Base-by-base conservation (phyloP, 2,329 filamentous ascomycete genomes). In the Teratosphaeria zuluensis region DNA sequence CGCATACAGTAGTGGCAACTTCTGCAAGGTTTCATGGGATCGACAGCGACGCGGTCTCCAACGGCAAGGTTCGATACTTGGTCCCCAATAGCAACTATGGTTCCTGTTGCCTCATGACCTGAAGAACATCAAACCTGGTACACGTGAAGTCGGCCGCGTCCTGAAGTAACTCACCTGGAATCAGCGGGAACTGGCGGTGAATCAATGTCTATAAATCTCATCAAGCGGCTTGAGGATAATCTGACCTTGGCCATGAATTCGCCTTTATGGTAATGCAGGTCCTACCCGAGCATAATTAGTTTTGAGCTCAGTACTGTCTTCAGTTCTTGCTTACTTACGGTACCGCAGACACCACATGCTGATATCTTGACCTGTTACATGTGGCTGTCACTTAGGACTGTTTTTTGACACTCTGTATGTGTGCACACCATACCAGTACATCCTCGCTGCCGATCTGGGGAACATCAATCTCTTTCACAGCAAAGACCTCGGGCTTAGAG, bases 1-100 rank as follows among this genome's bases (percentile, higher is more conserved):
- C 84, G 82, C 63, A 83, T 82, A 76, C 86, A 89, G 76, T 88
- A 88, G 78, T 87, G 88, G 75, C 86, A 89, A 72, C 85, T 81
- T 54, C 82, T 82, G 73, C 86, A 89, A 51, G 88, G 80, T 70
- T 88, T 82, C 16, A 82, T 81, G 70, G 85, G 84, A 66, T 84
- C 82, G 38, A 81, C 75, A 4, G 75, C 78, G 35, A 88, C 84
- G 53, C 84, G 81, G 66, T 87, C 83, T 57, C 84, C 84, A 58
- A 87, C 68, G 55, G 78, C 67, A 72, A 88, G 84, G 51, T 77
- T 79, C 64, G 80, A 82, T 62, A 87, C 84, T 64, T 83, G 79
- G 61, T 77, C 77, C 54, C 81, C 82, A 46, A 83, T 68, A 12
- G 78, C 82, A 33, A 82, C 85, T 58, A 88, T 78, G 38, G 84